phyloP scores from a whole-genome alignment of 441 rosid species.

The Isatis lusitanica region DNA sequence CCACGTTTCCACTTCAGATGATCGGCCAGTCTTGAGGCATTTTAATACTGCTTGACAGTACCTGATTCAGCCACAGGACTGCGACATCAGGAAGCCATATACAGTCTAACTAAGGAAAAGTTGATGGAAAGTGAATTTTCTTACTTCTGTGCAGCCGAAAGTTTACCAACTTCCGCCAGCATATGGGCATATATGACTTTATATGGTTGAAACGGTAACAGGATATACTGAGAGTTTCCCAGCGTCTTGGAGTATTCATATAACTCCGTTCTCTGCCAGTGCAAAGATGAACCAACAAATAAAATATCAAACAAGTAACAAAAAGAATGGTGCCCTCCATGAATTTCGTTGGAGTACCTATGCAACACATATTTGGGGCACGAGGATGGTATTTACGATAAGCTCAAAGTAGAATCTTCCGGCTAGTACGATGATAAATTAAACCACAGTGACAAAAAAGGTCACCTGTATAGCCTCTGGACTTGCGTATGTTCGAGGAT shows the following conservation, averaged over 20 bases:
- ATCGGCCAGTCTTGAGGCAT: conserved; percentile 53
- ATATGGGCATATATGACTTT: conserved; percentile 65
- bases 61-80: conserved; percentile 34
- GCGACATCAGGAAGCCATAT: conserved; percentile 14
- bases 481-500: conserved; percentile 59
- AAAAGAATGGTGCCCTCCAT: neutral
- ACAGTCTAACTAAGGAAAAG: conserved; percentile 14
- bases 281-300: conserved; percentile 11
- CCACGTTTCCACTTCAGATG: conserved; percentile 57
- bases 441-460: neutral
- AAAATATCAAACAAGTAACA: neutral
- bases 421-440: neutral
- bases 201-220: conserved; percentile 70
- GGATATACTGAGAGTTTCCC: conserved; percentile 66
- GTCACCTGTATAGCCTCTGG: conserved; percentile 67
- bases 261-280: conserved; percentile 65
- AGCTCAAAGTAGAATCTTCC: conserved; percentile 2
- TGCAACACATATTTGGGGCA: neutral
- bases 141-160: conserved; percentile 62
- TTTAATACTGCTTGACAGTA: conserved; percentile 58
- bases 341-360: neutral
- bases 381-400: neutral
- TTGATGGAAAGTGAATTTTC: conserved; percentile 27
- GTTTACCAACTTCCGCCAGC: conserved; percentile 73
- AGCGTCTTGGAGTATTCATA: conserved; percentile 67